Evolutionary conservation across 2,329 filamentous ascomycete species (phyloP).

Genomic region (Pseudocercospora musae): DNA sequence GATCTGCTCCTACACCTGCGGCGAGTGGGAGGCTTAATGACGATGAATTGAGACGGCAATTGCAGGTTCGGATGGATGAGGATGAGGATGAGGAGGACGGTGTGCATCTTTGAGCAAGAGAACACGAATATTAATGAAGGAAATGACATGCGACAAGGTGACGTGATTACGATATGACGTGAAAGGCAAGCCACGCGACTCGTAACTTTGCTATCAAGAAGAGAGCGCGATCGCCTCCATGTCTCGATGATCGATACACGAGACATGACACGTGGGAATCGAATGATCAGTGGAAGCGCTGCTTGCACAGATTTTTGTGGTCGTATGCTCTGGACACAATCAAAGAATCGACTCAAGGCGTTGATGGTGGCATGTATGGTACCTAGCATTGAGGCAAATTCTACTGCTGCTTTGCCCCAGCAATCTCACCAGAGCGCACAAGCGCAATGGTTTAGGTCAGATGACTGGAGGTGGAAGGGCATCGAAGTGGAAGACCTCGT

Average conservation of each 20-base stretch:
- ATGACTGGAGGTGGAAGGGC: no score
- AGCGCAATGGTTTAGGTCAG: no score
- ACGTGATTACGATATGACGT: background rate
- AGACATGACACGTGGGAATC: background rate
- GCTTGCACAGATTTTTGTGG: background rate
- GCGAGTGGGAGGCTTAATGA: constrained; percentile 53
- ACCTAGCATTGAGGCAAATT: background rate
- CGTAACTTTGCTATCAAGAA: background rate
- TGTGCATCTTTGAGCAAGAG: constrained; percentile 55
- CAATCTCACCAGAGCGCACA: no score
- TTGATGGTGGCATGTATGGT: background rate
- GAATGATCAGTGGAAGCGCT: background rate
- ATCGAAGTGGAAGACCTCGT: no score
- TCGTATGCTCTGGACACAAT: background rate
- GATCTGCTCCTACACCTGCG: constrained; percentile 9
- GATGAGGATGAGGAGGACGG: constrained; percentile 52
- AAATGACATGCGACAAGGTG: background rate
- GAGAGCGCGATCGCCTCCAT: background rate
- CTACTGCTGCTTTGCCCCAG: no score
- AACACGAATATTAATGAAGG: background rate
- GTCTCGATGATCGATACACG: background rate
- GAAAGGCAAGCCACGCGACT: background rate
- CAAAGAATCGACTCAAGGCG: background rate
- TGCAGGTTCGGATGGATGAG: constrained; percentile 55
- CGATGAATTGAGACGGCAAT: constrained; percentile 55